phyloP scores from a whole-genome alignment of 2,329 filamentous ascomycete genomes.

The Trichophyton schoenleinii region DNA sequence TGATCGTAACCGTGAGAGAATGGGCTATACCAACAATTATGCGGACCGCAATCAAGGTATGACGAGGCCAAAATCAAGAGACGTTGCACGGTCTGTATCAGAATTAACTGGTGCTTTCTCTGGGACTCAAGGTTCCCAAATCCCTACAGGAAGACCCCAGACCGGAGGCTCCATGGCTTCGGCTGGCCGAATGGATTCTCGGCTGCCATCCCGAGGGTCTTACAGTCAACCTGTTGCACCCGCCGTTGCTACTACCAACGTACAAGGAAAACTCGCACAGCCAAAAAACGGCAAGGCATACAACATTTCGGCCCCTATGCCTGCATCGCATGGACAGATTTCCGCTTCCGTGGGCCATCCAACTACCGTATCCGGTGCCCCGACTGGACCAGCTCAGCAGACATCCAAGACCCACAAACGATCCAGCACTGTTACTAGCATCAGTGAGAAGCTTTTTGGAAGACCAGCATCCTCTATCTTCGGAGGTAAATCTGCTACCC shows the following conservation, averaged over 20 bases:
- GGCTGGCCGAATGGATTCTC: conserved; percentile 34
- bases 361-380: conserved; percentile 46
- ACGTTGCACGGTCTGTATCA: conserved; percentile 42
- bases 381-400: conserved; percentile 41
- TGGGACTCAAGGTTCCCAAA: conserved; percentile 31
- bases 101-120: conserved; percentile 46
- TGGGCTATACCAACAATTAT: conserved; percentile 13
- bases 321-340: conserved; percentile 42
- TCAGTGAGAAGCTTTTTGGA: conserved; percentile 74
- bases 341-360: conserved; percentile 48
- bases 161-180: conserved; percentile 74
- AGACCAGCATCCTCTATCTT: conserved; percentile 67
- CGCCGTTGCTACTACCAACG: conserved; percentile 76
- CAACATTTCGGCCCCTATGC: conserved; percentile 55
- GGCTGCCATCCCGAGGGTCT: conserved; percentile 62
- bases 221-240: conserved; percentile 85
- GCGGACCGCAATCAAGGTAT: conserved; percentile 15
- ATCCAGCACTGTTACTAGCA: conserved; percentile 64
- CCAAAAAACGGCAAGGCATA: conserved; percentile 55
- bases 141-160: conserved; percentile 49
- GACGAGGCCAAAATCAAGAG: conserved; percentile 37
- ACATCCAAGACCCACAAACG: conserved; percentile 46
- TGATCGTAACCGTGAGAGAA: conserved; percentile 7
- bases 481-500: conserved; percentile 39
- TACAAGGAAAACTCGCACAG: conserved; percentile 79